Evolutionary conservation across 2,329 filamentous ascomycete species (phyloP).

Genomic region (Neofusicoccum umdonicola): DNA sequence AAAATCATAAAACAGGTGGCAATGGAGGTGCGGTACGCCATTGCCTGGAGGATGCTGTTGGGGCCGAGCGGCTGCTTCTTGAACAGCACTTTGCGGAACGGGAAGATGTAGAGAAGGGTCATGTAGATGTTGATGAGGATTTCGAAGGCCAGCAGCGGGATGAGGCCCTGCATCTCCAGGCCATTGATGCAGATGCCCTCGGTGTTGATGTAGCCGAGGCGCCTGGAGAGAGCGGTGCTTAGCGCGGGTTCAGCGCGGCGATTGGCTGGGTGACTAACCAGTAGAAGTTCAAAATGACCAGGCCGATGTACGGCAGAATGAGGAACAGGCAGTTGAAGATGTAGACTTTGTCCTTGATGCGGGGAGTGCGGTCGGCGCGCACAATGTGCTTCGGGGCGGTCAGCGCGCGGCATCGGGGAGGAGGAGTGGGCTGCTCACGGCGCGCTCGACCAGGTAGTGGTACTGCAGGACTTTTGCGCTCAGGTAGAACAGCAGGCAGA

Average conservation of each 20-base stretch:
- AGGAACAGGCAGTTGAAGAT: constrained; percentile 62
- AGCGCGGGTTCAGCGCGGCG: neutral
- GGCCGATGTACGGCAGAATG: constrained; percentile 27
- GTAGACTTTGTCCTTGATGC: constrained; percentile 59
- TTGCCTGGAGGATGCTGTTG: constrained; percentile 47
- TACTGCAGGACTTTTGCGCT: constrained; percentile 67
- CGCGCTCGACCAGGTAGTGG: constrained; percentile 63
- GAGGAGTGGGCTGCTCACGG: constrained; percentile 40
- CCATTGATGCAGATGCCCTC: constrained; percentile 5
- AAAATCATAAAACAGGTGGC: constrained; percentile 57
- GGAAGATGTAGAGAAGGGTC: constrained; percentile 1
- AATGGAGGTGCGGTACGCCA: constrained; percentile 59
- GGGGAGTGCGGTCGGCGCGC: constrained; percentile 49
- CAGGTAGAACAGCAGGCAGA: constrained; percentile 56
- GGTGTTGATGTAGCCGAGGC: neutral
- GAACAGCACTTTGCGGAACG: neutral
- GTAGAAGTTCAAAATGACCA: constrained; percentile 2
- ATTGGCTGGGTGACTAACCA: neutral
- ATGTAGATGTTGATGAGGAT: constrained; percentile 14
- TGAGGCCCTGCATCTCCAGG: constrained; percentile 5
- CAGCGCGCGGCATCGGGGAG: neutral
- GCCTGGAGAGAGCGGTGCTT: neutral
- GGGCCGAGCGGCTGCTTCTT: constrained; percentile 1
- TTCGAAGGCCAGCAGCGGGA: constrained; percentile 1
- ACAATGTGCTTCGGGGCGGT: constrained; percentile 52